Conservation (phyloP, 495 filamentous ascomycete species). For the Aspergillus taichungensis region DNA sequence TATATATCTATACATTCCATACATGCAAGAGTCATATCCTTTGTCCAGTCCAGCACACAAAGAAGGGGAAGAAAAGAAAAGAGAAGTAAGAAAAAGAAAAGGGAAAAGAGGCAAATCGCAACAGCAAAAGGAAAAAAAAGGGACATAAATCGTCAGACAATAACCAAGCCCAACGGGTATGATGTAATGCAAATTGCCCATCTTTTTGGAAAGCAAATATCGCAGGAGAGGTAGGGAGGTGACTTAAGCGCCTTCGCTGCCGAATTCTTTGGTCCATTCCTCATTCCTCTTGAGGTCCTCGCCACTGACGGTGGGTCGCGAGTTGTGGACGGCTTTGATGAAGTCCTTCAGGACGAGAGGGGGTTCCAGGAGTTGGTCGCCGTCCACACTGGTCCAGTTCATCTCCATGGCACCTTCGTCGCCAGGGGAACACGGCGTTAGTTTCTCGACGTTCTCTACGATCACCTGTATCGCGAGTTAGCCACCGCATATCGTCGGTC, state of each 20-base stretch:
- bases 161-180: not conserved
- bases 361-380: slow-evolving; percentile 78
- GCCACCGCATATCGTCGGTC: not conserved
- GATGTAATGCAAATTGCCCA: too few relatives aligned
- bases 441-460: slow-evolving; percentile 60
- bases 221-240: not conserved
- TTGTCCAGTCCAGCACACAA: too few relatives aligned
- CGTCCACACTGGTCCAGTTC: slow-evolving; percentile 82
- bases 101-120: too few relatives aligned
- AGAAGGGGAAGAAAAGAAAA: too few relatives aligned
- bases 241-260: slow-evolving; percentile 70
- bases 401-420: slow-evolving; percentile 80
- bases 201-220: too few relatives aligned
- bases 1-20: too few relatives aligned
- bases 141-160: slow-evolving; percentile 1
- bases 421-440: slow-evolving; percentile 92
- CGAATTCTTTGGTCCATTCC: slow-evolving; percentile 96
- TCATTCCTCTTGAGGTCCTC: slow-evolving; percentile 76
- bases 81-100: too few relatives aligned
- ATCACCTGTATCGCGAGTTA: slow-evolving; percentile 45
- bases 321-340: slow-evolving; percentile 79
- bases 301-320: slow-evolving; percentile 78
- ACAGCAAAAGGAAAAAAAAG: not conserved
- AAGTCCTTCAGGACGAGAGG: slow-evolving; percentile 86
- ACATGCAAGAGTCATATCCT: too few relatives aligned